Evolutionary conservation across 2,329 filamentous ascomycete species (phyloP).

Genomic region (Clonostachys byssicola): DNA sequence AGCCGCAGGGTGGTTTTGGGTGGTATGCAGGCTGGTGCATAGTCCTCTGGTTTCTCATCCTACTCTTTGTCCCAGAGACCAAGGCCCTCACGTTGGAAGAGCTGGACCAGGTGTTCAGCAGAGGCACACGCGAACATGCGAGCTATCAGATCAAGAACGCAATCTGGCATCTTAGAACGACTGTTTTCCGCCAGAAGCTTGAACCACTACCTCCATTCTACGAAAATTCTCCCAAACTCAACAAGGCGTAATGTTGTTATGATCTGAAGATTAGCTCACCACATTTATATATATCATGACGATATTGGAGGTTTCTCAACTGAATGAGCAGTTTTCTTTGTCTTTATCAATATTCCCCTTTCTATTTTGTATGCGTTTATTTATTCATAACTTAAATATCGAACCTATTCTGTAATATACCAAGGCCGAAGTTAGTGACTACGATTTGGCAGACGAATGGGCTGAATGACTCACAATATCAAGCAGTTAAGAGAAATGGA

Average conservation of each 20-base stretch:
- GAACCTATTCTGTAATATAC: too few species aligned
- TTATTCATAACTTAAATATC: too few species aligned
- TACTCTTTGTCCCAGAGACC: conserved; percentile 26
- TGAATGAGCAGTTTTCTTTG: too few species aligned
- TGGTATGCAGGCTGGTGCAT: conserved; percentile 31
- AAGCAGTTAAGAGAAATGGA: too few species aligned
- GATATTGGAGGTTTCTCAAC: too few species aligned
- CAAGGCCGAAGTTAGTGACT: too few species aligned
- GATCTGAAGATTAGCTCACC: too few species aligned
- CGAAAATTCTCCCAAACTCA: conserved; percentile 13
- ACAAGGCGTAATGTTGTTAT: neutral
- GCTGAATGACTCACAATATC: too few species aligned
- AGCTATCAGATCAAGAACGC: conserved; percentile 21
- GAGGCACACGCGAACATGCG: conserved; percentile 20
- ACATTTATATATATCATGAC: too few species aligned
- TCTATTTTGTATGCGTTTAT: too few species aligned
- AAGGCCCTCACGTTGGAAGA: conserved; percentile 27
- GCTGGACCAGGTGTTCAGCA: conserved; percentile 22
- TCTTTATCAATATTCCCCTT: too few species aligned
- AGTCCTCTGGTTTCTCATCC: conserved; percentile 21
- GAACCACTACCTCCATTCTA: conserved; percentile 21
- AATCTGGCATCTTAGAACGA: conserved; percentile 23
- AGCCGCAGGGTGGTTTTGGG: conserved; percentile 27
- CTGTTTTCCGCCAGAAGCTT: conserved; percentile 17
- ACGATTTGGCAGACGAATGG: too few species aligned